These are phyloP conservation scores for Boletus rufocinnamomeus DNA, from an alignment of 768 basidiomycete genomes.

Conservation along the genomic window DNA sequence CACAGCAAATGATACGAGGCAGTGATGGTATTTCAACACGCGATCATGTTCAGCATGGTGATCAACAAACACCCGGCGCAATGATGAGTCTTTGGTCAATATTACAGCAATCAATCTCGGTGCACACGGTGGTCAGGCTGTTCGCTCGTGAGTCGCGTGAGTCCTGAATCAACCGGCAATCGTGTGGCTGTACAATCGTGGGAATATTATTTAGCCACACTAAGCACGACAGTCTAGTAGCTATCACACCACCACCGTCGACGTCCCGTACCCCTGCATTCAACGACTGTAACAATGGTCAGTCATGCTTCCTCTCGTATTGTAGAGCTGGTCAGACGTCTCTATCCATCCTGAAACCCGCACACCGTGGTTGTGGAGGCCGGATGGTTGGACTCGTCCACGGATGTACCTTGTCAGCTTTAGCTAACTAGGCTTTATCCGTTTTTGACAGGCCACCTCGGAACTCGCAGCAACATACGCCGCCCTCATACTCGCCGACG, in stretches of 20 bases:
- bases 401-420: constrained; percentile 17
- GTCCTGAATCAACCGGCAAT: too few relatives aligned
- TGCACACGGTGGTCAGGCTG: too few relatives aligned
- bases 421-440: constrained; percentile 15
- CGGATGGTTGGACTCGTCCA: constrained; percentile 20
- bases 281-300: constrained; percentile 28
- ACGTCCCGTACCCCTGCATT: constrained; percentile 13
- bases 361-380: constrained; percentile 2
- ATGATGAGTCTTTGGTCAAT: too few relatives aligned
- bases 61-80: too few relatives aligned
- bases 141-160: too few relatives aligned
- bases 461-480: constrained; percentile 97
- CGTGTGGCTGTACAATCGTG: constrained; percentile 18
- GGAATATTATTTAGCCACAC: constrained; percentile 4
- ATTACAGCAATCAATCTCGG: too few relatives aligned
- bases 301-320: constrained; percentile 9
- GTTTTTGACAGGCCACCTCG: constrained; percentile 43
- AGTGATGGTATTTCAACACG: background rate
- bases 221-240: background rate
- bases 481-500: constrained; percentile 97
- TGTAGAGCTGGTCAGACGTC: background rate
- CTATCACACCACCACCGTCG: constrained; percentile 22
- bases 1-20: background rate
- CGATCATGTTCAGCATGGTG: too few relatives aligned
- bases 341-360: background rate